A percentile compares a stretch with the other conserved stretches of the same genome.
phyloP scores from a whole-genome alignment of 495 filamentous ascomycete genomes.

The Talaromyces wortmannii region DNA sequence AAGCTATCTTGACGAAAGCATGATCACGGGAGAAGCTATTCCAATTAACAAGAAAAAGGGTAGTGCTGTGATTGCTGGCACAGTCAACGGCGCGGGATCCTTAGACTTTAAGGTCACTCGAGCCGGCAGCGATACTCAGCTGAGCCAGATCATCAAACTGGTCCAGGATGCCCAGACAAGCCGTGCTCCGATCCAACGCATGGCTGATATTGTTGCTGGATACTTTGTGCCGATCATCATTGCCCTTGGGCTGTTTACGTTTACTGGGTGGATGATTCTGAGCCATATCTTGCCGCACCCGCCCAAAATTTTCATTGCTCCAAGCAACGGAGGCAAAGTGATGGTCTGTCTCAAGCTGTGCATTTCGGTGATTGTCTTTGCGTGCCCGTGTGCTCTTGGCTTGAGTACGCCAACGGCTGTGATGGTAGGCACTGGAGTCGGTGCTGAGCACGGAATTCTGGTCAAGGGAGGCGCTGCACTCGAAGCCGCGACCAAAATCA shows the following conservation, averaged over 20 bases:
- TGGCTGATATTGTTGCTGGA: conserved; percentile 87
- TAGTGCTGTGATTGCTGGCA: conserved; percentile 81
- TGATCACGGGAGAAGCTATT: conserved; percentile 97
- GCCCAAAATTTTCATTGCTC: conserved; percentile 81
- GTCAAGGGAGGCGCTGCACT: conserved; percentile 93
- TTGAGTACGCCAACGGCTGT: conserved; percentile 93
- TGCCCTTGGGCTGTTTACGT: conserved; percentile 75
- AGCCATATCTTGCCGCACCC: conserved; percentile 78
- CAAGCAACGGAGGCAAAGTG: conserved; percentile 74
- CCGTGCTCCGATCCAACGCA: conserved; percentile 87
- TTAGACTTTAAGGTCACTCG: conserved; percentile 91
- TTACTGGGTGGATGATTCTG: conserved; percentile 89
- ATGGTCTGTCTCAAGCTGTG: conserved; percentile 98
- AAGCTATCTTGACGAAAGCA: conserved; percentile 93
- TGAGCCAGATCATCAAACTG: conserved; percentile 95
- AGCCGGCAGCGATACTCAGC: conserved; percentile 89
- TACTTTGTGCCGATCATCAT: conserved; percentile 93
- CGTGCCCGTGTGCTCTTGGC: conserved; percentile 92
- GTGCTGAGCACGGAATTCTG: conserved; percentile 94
- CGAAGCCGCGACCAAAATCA: conserved; percentile 87
- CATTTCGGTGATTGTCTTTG: conserved; percentile 98
- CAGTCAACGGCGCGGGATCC: conserved; percentile 87
- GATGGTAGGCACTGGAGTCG: conserved; percentile 97
- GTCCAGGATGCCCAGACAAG: conserved; percentile 96
- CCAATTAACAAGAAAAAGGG: conserved; percentile 84